phyloP scores from a whole-genome alignment of 2,329 filamentous ascomycete genomes.

The Nigrospora sphaerica region DNA sequence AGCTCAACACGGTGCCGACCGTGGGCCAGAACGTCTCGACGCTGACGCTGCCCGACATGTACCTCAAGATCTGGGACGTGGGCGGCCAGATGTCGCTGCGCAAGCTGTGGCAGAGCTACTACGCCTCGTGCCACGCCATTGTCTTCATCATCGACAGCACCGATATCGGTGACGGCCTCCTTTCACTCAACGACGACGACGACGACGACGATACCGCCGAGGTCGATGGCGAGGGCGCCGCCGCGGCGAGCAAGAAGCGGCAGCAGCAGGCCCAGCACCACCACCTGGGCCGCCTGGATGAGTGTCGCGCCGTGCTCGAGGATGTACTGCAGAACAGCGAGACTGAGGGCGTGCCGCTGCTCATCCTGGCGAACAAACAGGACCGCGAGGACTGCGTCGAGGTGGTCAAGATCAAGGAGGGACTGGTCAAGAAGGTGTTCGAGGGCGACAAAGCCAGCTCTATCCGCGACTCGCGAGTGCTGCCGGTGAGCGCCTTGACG shows the following conservation, averaged over 20 bases:
- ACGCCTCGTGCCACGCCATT: slow-evolving; percentile 87
- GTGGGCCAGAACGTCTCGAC: slow-evolving; percentile 96
- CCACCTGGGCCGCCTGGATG: slow-evolving; percentile 61
- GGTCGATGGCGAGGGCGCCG: slow-evolving; percentile 4
- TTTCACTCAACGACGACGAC: slow-evolving; percentile 29
- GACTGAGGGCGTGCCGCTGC: slow-evolving; percentile 81
- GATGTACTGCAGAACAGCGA: slow-evolving; percentile 82
- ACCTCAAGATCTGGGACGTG: slow-evolving; percentile 97
- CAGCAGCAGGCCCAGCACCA: slow-evolving; percentile 22
- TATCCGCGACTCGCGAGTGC: slow-evolving; percentile 82
- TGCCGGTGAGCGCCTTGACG: slow-evolving; percentile 87
- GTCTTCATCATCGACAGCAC: slow-evolving; percentile 96
- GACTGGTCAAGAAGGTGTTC: slow-evolving; percentile 88
- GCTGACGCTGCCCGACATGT: slow-evolving; percentile 86
- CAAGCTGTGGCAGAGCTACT: slow-evolving; percentile 93
- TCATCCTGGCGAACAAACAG: slow-evolving; percentile 96
- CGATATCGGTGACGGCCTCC: slow-evolving; percentile 78
- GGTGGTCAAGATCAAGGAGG: slow-evolving; percentile 95
- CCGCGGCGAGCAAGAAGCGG: slow-evolving; percentile 46
- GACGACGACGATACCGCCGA: not conserved
- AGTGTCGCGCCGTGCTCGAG: slow-evolving; percentile 85
- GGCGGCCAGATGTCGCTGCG: slow-evolving; percentile 87
- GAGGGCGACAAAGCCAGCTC: slow-evolving; percentile 84
- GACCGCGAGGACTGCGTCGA: slow-evolving; percentile 96
- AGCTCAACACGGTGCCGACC: slow-evolving; percentile 83